Conservation (phyloP, 371 early-diverging fungal species). For the Mortierella sp. region DNA sequence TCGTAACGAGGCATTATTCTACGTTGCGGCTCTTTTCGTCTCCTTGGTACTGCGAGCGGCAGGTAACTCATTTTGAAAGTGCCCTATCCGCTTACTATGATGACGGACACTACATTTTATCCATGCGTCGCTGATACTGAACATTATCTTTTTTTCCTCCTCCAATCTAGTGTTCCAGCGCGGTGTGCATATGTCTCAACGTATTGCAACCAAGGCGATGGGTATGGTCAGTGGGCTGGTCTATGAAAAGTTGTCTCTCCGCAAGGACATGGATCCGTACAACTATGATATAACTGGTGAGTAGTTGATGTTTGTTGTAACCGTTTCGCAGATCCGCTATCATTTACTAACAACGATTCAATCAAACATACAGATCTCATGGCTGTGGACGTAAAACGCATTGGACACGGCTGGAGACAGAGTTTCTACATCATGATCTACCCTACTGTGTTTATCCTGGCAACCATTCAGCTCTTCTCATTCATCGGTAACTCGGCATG, state of each 20-base stretch:
- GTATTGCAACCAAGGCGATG: conserved; percentile 48
- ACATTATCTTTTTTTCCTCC: neutral
- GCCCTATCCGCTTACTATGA: too few species aligned
- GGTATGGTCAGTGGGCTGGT: conserved; percentile 43
- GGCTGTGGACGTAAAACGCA: conserved; percentile 41
- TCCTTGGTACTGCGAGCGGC: conserved; percentile 39
- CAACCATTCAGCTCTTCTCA: conserved; percentile 34
- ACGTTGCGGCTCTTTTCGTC: conserved; percentile 22
- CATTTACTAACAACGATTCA: too few species aligned
- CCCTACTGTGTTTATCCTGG: conserved; percentile 33
- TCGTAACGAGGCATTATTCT: conserved; percentile 47
- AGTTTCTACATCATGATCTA: conserved; percentile 42
- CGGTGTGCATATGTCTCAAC: conserved; percentile 48
- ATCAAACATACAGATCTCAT: conserved; percentile 44
- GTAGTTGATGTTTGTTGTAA: neutral
- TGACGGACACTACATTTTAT: too few species aligned
- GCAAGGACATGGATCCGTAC: conserved; percentile 52
- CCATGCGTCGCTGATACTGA: neutral
- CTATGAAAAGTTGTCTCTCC: conserved; percentile 47
- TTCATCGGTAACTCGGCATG: conserved; percentile 47
- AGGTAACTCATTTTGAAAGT: conserved; percentile 15
- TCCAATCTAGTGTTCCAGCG: conserved; percentile 32
- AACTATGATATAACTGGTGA: conserved; percentile 49
- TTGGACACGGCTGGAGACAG: conserved; percentile 50
- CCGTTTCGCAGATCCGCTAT: too few species aligned